A percentile compares a stretch with the other conserved stretches of the same genome.
phyloP scores from a whole-genome alignment of 2,329 filamentous ascomycete genomes.

The Alternaria sp. region DNA sequence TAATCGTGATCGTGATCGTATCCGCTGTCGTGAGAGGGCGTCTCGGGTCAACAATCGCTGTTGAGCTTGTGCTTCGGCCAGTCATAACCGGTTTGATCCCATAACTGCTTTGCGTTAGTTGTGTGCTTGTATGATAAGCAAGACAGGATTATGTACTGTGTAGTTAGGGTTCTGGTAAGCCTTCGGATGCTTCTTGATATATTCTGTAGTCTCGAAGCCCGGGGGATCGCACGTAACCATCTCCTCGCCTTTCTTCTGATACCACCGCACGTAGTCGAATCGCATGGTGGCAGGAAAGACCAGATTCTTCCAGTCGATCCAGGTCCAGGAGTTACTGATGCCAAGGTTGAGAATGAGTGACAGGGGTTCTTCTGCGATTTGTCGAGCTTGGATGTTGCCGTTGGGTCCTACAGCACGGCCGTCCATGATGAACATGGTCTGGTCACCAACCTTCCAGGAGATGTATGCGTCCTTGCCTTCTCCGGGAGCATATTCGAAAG shows the following conservation, averaged over 20 bases:
- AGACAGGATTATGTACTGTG: slow-evolving; percentile 50
- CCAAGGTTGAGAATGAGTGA: slow-evolving; percentile 61
- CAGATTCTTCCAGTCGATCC: slow-evolving; percentile 54
- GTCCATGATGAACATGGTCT: slow-evolving; percentile 59
- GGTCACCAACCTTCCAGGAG: slow-evolving; percentile 60
- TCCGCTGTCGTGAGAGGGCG: background rate
- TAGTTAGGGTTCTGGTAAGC: slow-evolving; percentile 59
- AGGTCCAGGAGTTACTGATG: slow-evolving; percentile 58
- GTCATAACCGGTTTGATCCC: slow-evolving; percentile 40
- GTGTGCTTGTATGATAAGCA: background rate
- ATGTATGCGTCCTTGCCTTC: slow-evolving; percentile 54
- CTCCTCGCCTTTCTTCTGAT: slow-evolving; percentile 57
- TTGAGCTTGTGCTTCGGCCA: slow-evolving; percentile 56
- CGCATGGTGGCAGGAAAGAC: slow-evolving; percentile 60
- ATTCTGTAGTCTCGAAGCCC: slow-evolving; percentile 60
- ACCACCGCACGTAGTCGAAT: slow-evolving; percentile 62
- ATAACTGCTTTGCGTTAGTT: slow-evolving; percentile 29
- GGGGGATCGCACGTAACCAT: slow-evolving; percentile 62
- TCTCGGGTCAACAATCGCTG: slow-evolving; percentile 42
- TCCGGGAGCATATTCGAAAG: slow-evolving; percentile 62
- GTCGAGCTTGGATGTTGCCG: slow-evolving; percentile 58
- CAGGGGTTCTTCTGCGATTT: slow-evolving; percentile 61
- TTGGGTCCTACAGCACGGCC: slow-evolving; percentile 60
- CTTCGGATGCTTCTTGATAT: slow-evolving; percentile 55
- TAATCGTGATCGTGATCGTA: background rate